phyloP scores from a whole-genome alignment of 2,329 filamentous ascomycete genomes.

The Bipolaris bicolor region DNA sequence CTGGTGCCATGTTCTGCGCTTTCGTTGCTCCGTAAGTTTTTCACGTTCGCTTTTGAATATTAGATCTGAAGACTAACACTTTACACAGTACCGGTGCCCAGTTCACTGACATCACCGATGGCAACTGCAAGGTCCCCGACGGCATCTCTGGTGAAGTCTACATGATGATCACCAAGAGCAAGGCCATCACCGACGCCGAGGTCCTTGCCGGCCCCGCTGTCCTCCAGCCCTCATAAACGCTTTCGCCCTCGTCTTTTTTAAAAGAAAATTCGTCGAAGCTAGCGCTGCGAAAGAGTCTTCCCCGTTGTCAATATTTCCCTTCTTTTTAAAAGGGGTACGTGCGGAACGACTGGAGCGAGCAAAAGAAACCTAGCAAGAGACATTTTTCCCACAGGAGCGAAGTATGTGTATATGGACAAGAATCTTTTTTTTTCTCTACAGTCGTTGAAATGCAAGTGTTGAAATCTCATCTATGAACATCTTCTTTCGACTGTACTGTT shows the following conservation, averaged over 20 bases:
- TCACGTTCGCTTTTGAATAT: constrained; percentile 29
- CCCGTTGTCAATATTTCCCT: constrained; percentile 7
- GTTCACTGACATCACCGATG: constrained; percentile 64
- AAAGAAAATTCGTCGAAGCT: constrained; percentile 2
- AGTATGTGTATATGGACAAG: constrained; percentile 30
- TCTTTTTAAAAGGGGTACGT: constrained; percentile 2
- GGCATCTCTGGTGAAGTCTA: constrained; percentile 69
- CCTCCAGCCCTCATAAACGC: constrained; percentile 47
- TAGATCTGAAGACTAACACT: constrained; percentile 26
- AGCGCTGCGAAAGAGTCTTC: constrained; percentile 8
- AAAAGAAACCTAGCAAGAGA: background rate
- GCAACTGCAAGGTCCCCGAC: constrained; percentile 66
- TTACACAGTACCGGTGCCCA: constrained; percentile 43
- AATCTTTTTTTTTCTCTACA: constrained; percentile 33
- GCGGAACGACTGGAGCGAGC: constrained; percentile 8
- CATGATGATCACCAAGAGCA: constrained; percentile 65
- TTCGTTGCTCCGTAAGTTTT: constrained; percentile 66
- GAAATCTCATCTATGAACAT: constrained; percentile 32
- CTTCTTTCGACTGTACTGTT: constrained; percentile 1
- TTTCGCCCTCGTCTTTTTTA: background rate
- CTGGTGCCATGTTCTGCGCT: constrained; percentile 65
- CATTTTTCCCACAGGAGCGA: constrained; percentile 2
- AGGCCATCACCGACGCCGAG: constrained; percentile 52
- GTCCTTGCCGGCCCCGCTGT: constrained; percentile 63
- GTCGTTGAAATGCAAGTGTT: constrained; percentile 48